Evolutionary conservation across 768 basidiomycete species (phyloP), one percentile per base, ranked within the genome.

Genomic region (Termitomyces sp.): DNA sequence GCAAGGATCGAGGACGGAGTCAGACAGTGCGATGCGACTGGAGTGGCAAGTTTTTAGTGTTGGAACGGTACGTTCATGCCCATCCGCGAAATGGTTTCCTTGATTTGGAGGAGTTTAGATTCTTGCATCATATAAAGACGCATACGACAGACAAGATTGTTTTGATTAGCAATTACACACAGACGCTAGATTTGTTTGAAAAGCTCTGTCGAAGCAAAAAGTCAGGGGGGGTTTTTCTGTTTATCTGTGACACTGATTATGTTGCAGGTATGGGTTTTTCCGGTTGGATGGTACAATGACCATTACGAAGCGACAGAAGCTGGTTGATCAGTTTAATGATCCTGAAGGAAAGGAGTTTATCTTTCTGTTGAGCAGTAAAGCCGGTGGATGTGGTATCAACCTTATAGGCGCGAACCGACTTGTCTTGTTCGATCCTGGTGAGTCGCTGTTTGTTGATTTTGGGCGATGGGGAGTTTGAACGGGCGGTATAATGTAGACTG

Each of bases 331-430:
- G 63, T 98, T 97, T 73, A 98, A 98, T 66, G 81, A 94, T 64
- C 94, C 95, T 1, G 80, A 84, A 51, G 90, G 93, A 49, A 93
- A 93, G 67, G 94, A 98, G 66, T 98, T 97, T 61, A 79, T 96
- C 32, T 98, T 98, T 74, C 72, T 98, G 46, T 77, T 98, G 35
- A 96, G 93, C 65, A 95, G 93, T 62, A 95, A 97, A 68, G 94
- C 94, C 35, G 94, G 94, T 51, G 94, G 94, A 67, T 90, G 95
- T 63, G 94, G 94, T 66, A 96, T 98, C 78, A 98, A 98, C 68
- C 79, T 98, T 48, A 96, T 98, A 64, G 94, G 95, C 14, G 94
- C 94, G 8, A 97, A 97, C 67, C 83, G 95, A 34, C 78, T 96
- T n/a, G 93, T 98, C 52, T 74, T 98, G 12, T 98, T 97, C 62